A percentile compares a stretch with the other conserved stretches of the same genome.
These are phyloP conservation scores for Pezicula neosporulosa DNA, from an alignment of 2,329 filamentous ascomycete genomes.

Conservation along the genomic window DNA sequence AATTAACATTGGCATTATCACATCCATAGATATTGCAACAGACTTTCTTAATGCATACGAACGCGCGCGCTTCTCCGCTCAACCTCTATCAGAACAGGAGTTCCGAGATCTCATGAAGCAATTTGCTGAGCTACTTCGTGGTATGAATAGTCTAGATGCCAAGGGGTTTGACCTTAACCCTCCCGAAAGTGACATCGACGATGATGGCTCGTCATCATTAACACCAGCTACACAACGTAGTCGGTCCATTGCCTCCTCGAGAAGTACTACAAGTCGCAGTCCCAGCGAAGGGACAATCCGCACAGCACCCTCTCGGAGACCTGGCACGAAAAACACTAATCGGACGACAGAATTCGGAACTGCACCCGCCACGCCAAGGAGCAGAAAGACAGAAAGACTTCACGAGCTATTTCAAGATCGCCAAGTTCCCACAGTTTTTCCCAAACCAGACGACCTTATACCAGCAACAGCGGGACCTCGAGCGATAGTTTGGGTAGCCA, in stretches of 20 bases:
- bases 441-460: conserved; percentile 20
- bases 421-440: conserved; percentile 20
- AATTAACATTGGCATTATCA: conserved; percentile 62
- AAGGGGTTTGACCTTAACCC: conserved; percentile 15
- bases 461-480: conserved; percentile 14
- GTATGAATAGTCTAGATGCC: conserved; percentile 55
- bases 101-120: conserved; percentile 80
- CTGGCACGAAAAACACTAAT: conserved; percentile 9
- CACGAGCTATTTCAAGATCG: conserved; percentile 9
- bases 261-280: conserved; percentile 16
- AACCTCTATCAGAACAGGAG: conserved; percentile 61
- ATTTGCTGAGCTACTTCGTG: conserved; percentile 76
- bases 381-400: conserved; percentile 15
- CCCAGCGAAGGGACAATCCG: conserved; percentile 25
- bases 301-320: conserved; percentile 19
- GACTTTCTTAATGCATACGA: conserved; percentile 78
- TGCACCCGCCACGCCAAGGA: conserved; percentile 21
- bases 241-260: conserved; percentile 21
- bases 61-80: conserved; percentile 74
- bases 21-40: conserved; percentile 42
- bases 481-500: conserved; percentile 21
- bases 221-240: conserved; percentile 20
- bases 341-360: conserved; percentile 16
- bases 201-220: conserved; percentile 18
- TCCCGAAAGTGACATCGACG: conserved; percentile 24